These are phyloP conservation scores for Striga hermonthica DNA, from an alignment of 305 asterid species.

Conservation along the genomic window DNA sequence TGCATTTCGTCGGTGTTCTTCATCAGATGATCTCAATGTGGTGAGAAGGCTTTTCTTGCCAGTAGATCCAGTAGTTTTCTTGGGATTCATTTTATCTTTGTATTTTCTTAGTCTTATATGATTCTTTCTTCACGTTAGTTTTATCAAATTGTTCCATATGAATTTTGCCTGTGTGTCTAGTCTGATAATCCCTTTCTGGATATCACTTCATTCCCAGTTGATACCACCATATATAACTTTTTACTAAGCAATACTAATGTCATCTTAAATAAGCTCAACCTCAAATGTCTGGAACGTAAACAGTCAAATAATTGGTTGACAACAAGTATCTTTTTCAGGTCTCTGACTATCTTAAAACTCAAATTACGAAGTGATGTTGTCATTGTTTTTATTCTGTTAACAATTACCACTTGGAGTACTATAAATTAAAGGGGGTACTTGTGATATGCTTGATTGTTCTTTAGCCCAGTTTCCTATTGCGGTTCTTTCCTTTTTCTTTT, in stretches of 20 bases:
- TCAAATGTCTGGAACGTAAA: neutral
- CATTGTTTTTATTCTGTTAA: neutral
- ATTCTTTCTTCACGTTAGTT: neutral
- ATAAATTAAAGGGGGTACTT: neutral
- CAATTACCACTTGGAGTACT: neutral
- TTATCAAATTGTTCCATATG: neutral
- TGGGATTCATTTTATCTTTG: neutral
- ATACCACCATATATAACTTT: neutral
- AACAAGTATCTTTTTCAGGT: neutral
- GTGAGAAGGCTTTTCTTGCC: slow-evolving; percentile 35
- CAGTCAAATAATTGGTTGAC: neutral
- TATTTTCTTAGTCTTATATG: neutral
- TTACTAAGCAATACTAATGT: neutral
- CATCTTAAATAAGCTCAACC: neutral
- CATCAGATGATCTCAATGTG: slow-evolving; percentile 68
- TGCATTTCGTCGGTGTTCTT: slow-evolving; percentile 61
- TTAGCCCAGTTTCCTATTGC: neutral
- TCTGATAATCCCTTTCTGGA: neutral
- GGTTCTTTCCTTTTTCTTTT: neutral
- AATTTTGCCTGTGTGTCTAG: neutral
- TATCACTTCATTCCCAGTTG: neutral
- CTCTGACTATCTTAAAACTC: neutral
- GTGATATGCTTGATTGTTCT: slow-evolving; percentile 1
- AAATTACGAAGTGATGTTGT: neutral
- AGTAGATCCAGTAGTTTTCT: neutral